Evolutionary conservation across 306 rosid genomes (phyloP), one percentile per base, ranked within the genome.

Genomic region (Arachis hypogaea): DNA sequence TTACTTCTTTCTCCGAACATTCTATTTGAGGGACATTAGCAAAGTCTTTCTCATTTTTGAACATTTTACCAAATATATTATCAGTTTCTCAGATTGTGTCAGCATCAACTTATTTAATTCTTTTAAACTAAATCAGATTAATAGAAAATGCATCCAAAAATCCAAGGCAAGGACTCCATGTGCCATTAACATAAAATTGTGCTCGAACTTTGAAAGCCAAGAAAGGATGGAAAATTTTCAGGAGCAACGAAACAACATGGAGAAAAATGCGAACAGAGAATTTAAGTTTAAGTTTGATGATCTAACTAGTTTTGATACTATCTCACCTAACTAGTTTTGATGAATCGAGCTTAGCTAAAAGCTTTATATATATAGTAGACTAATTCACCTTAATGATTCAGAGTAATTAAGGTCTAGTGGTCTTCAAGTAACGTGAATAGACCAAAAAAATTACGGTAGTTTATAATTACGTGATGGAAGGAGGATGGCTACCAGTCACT

Each of bases 161-260:
- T 50, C 46, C 14, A 50, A 50, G 63, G 42, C 71, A 54, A 42
- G 75, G 75, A 72, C 46, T 47, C 22, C 38, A 29, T 44, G 56
- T 11, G 29, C 44, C 43, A 59, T 71, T 65, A n/a, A 60, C 50
- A 59, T 41, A 68, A 22, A 51, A 60, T 46, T 68, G 4, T 33
- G 49, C 42, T 60, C 63, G 14, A 68, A 79, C 71, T 43, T 70
- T 42, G 56, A 14, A 43, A 16, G 61, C 56, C 18, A 11, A 22
- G 55, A 57, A 59, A 76, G 57, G 49, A 63, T 10, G 46, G 44
- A 30, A 51, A 66, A 47, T 18, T 59, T 6, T 36, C 18, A 0
- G 57, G 36, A 49, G 38, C 44, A 18, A 22, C 28, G 28, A 22
- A 1, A 22, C 28, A 22, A 22, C 1, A 22, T 22, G 28, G 28